phyloP scores from a whole-genome alignment of 305 asterid genomes.

The Withania somnifera region DNA sequence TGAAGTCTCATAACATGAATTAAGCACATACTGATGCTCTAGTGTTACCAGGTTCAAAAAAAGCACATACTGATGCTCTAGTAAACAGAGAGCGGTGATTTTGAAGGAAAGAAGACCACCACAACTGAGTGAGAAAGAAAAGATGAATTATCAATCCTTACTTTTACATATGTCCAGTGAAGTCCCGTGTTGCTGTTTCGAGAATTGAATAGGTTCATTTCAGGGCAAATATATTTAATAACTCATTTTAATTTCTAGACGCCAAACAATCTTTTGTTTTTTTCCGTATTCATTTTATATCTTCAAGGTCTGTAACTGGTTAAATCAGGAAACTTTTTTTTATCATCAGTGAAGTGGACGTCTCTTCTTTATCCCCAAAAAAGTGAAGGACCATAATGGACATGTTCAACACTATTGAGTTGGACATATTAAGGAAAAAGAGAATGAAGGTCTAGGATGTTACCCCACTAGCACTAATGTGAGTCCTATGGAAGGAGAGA shows the following conservation, averaged over 20 bases:
- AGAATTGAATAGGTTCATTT: not conserved
- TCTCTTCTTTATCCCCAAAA: not conserved
- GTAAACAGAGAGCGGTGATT: not conserved
- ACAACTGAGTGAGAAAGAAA: not conserved
- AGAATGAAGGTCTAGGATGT: not conserved
- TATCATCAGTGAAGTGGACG: not conserved
- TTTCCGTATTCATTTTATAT: not conserved
- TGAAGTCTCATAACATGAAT: not conserved
- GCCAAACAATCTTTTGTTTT: not conserved
- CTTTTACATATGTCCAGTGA: too few species aligned
- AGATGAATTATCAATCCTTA: not conserved
- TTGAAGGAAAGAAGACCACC: not conserved
- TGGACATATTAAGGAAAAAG: not conserved
- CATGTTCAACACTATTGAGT: not conserved
- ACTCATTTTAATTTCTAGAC: not conserved
- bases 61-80: not conserved
- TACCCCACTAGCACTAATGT: not conserved
- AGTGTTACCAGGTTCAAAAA: too few species aligned
- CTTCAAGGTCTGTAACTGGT: not conserved
- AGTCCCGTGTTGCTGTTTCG: not conserved
- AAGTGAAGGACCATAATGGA: not conserved
- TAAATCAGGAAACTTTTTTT: not conserved
- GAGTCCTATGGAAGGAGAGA: not conserved
- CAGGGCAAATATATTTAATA: not conserved
- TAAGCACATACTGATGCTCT: not conserved